Evolutionary conservation across 2,329 filamentous ascomycete species (phyloP).

Genomic region (Claviceps cyperi): DNA sequence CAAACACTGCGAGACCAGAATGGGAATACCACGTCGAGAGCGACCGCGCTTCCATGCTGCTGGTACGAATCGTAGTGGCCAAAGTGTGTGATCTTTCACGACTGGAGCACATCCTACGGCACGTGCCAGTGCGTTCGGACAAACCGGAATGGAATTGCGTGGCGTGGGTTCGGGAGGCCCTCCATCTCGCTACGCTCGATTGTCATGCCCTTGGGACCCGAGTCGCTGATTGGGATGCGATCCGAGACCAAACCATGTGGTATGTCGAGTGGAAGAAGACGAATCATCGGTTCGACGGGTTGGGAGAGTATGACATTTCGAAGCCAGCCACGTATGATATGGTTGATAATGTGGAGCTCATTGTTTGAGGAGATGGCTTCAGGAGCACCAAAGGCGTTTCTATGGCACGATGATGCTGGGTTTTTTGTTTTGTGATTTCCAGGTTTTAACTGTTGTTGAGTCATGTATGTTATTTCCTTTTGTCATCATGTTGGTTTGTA

Average conservation of each 20-base stretch:
- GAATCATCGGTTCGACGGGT: constrained; percentile 5
- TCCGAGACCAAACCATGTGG: constrained; percentile 5
- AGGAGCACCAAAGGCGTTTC: not conserved
- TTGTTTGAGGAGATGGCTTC: not conserved
- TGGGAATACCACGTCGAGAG: constrained; percentile 5
- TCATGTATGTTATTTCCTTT: too few relatives aligned
- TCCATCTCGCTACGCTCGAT: constrained; percentile 1
- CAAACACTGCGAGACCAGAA: constrained; percentile 1
- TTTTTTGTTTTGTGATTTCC: not conserved
- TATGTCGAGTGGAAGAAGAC: constrained; percentile 6
- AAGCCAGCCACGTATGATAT: constrained; percentile 6
- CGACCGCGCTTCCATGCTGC: constrained; percentile 4
- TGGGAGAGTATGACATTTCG: constrained; percentile 3
- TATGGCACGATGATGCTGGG: not conserved
- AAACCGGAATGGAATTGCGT: constrained; percentile 5
- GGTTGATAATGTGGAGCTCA: constrained; percentile 3
- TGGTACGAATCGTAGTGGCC: constrained; percentile 3
- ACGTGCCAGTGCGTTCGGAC: constrained; percentile 3
- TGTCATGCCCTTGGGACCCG: constrained; percentile 1
- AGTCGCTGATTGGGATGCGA: constrained; percentile 3
- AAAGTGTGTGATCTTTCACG: constrained; percentile 3
- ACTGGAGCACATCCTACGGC: constrained; percentile 3
- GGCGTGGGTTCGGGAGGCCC: constrained; percentile 5
- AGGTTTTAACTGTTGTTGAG: too few relatives aligned
- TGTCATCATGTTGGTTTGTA: too few relatives aligned